Percentiles rank a stretch among this genome's conserved stretches.
Conservation (phyloP, 148 eudicot species). For the Polygonum maritimum region DNA sequence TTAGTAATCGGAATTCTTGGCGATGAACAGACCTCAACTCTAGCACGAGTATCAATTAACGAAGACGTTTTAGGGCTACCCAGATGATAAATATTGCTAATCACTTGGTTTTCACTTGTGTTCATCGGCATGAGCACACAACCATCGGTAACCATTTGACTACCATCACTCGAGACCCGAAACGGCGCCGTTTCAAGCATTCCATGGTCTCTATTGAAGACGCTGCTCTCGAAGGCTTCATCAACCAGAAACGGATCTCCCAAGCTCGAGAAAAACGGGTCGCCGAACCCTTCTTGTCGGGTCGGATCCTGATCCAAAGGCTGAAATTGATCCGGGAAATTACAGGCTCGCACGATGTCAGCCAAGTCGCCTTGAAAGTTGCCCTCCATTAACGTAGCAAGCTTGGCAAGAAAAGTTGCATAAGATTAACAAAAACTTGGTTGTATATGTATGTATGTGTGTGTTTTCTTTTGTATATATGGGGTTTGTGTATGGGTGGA, state of each 20-base stretch:
- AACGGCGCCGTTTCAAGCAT: background rate
- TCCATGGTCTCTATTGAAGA: slow-evolving; percentile 11
- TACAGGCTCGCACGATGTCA: slow-evolving; percentile 38
- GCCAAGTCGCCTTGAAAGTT: slow-evolving; percentile 44
- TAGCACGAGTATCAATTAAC: background rate
- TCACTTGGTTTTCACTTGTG: background rate
- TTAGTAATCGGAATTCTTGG: background rate
- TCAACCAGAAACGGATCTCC: slow-evolving; percentile 36
- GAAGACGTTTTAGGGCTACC: background rate
- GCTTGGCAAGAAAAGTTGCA: background rate
- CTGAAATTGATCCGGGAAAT: background rate
- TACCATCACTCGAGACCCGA: background rate
- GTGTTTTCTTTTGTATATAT: background rate
- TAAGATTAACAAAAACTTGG: too few species aligned
- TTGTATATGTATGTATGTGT: too few species aligned
- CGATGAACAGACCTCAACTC: background rate
- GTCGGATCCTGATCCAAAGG: background rate
- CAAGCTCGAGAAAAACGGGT: slow-evolving; percentile 27
- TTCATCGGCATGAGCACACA: background rate
- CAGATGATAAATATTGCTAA: background rate
- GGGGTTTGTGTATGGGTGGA: background rate
- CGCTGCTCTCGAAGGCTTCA: slow-evolving; percentile 13
- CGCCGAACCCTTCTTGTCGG: slow-evolving; percentile 27
- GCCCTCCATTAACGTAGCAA: slow-evolving; percentile 13
- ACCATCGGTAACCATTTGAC: background rate